These are phyloP conservation scores for Triglochin maritima DNA, from an alignment of 106 monocot genomes.

Conservation along the genomic window DNA sequence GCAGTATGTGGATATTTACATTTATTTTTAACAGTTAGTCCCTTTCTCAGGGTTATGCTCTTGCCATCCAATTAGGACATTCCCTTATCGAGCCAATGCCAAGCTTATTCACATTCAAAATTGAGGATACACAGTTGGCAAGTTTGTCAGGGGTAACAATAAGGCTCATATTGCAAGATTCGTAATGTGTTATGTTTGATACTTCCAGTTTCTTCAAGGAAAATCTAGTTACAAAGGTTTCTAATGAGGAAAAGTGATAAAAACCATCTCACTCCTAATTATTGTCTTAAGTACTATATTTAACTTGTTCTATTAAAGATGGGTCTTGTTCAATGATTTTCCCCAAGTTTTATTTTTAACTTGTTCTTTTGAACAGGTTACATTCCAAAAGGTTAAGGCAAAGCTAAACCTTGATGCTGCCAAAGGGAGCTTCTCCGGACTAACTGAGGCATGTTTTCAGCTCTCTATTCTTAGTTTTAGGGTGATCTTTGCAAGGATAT, in stretches of 20 bases:
- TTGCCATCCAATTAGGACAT: conserved; percentile 77
- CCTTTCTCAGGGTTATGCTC: conserved; percentile 56
- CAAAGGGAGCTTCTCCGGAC: conserved; percentile 41
- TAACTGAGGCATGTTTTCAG: conserved; percentile 40
- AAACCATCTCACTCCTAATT: no score
- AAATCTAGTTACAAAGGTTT: no score
- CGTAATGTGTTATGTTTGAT: background rate
- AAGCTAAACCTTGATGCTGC: conserved; percentile 53
- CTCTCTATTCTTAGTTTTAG: conserved; percentile 1
- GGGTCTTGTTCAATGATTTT: background rate
- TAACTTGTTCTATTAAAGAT: no score
- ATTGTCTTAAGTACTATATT: no score
- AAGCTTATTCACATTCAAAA: conserved; percentile 94
- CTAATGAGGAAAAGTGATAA: no score
- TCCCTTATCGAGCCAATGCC: conserved; percentile 81
- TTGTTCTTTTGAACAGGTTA: conserved; percentile 29
- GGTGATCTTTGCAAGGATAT: background rate
- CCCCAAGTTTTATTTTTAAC: background rate
- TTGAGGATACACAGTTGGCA: conserved; percentile 40
- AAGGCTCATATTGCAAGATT: background rate
- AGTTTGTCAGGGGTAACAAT: conserved; percentile 76
- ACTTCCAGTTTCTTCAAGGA: no score
- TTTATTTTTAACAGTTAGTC: conserved; percentile 1
- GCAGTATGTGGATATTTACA: background rate
- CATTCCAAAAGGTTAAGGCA: conserved; percentile 79